Evolutionary conservation across 805 yeast genomes (phyloP).

Genomic region (Wickerhamiella nectarea): DNA sequence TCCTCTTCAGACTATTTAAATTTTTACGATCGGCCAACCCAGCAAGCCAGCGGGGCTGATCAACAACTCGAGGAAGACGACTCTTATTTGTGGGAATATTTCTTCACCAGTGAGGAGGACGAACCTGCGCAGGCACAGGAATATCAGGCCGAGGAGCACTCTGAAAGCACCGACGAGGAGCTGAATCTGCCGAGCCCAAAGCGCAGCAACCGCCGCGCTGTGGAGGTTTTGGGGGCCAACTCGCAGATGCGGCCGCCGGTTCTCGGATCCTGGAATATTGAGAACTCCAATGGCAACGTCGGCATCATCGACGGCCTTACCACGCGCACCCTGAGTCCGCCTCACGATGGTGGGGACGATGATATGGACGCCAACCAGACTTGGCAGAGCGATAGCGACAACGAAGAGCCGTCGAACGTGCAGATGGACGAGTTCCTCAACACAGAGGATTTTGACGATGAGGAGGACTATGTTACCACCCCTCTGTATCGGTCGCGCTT

Average conservation of each 20-base stretch:
- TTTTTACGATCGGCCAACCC: constrained; percentile 4
- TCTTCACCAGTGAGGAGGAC: constrained; percentile 37
- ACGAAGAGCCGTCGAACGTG: constrained; percentile 29
- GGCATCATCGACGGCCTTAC: constrained; percentile 91
- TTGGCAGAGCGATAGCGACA: constrained; percentile 27
- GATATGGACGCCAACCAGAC: constrained; percentile 2
- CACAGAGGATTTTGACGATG: constrained; percentile 53
- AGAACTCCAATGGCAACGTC: constrained; percentile 63
- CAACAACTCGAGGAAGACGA: constrained; percentile 42
- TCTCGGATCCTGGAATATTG: constrained; percentile 73
- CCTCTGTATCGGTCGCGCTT: constrained; percentile 27
- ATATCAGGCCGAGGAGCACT: constrained; percentile 16
- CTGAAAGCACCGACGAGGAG: constrained; percentile 64
- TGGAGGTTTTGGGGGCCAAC: constrained; percentile 81
- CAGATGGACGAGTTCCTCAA: constrained; percentile 73
- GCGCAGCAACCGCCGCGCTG: constrained; percentile 62
- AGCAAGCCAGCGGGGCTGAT: not conserved
- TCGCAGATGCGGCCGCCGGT: constrained; percentile 82
- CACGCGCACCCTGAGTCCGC: constrained; percentile 63
- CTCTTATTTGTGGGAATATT: constrained; percentile 60
- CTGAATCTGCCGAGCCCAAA: constrained; percentile 61
- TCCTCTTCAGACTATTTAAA: constrained; percentile 19
- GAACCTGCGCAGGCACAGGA: constrained; percentile 20
- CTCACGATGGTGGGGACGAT: constrained; percentile 14
- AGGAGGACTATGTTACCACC: constrained; percentile 18